Conservation (phyloP, 768 basidiomycete species). For the Phaeotremella skinneri region DNA sequence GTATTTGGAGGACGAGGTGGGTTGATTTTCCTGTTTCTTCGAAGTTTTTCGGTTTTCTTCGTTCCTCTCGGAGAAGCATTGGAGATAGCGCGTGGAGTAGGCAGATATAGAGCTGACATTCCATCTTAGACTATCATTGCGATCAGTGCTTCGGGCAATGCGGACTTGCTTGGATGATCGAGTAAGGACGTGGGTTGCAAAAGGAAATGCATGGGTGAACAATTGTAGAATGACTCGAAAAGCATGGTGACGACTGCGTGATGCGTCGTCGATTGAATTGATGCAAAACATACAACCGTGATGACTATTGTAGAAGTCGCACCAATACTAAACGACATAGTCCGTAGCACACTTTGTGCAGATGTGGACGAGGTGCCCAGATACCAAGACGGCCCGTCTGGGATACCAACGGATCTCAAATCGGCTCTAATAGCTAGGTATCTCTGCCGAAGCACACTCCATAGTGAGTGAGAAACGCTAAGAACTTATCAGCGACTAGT, state of each 20-base stretch:
- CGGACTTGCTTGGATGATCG: conserved; percentile 70
- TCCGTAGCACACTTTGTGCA: too few species aligned
- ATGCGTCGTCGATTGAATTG: too few species aligned
- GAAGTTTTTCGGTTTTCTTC: background rate
- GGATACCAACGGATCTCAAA: too few species aligned
- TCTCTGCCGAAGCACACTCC: too few species aligned
- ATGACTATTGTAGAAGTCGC: too few species aligned
- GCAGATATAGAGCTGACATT: conserved; percentile 54
- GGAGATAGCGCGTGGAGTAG: conserved; percentile 55
- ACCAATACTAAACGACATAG: too few species aligned
- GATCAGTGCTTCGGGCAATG: conserved; percentile 92
- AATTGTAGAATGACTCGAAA: background rate
- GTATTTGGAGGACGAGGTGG: conserved; percentile 92
- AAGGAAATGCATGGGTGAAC: background rate
- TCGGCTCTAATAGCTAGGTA: too few species aligned
- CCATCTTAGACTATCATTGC: conserved; percentile 66
- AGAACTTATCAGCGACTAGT: too few species aligned
- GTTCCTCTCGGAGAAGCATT: background rate
- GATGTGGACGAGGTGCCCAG: too few species aligned
- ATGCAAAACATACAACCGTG: too few species aligned
- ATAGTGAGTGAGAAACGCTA: too few species aligned
- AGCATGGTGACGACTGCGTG: background rate
- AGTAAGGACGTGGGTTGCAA: background rate
- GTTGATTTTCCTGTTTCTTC: conserved; percentile 10
- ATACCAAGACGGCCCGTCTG: too few species aligned